phyloP scores from a whole-genome alignment of 1,284 basidiomycete genomes.

The Neonothopanus nambi region DNA sequence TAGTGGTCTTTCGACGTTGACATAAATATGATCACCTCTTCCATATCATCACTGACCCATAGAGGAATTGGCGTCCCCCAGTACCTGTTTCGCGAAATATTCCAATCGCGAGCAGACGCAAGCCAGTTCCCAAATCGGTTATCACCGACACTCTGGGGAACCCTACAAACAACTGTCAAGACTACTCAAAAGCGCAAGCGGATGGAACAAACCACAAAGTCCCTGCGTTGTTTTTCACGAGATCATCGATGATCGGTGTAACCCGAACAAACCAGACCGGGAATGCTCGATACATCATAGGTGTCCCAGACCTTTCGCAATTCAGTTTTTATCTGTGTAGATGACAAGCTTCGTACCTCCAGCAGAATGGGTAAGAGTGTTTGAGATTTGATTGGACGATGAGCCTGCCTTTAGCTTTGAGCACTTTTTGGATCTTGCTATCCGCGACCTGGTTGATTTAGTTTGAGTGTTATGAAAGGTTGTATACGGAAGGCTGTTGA shows the following conservation, averaged over 20 bases:
- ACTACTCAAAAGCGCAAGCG: neutral
- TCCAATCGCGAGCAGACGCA: conserved; percentile 98
- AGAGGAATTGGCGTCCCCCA: conserved; percentile 99
- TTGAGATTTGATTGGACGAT: conserved; percentile 86
- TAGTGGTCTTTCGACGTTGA: conserved; percentile 5
- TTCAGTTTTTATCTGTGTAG: neutral
- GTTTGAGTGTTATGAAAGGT: too few relatives aligned
- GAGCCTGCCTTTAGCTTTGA: conserved; percentile 88
- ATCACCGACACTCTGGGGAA: conserved; percentile 89
- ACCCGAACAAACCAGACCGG: conserved; percentile 97
- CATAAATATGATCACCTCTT: conserved; percentile 66
- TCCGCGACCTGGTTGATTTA: conserved; percentile 81
- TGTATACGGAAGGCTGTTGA: too few relatives aligned
- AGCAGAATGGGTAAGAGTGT: conserved; percentile 97
- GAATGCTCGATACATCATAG: conserved; percentile 95
- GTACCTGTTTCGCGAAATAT: conserved; percentile 97
- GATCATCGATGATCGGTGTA: conserved; percentile 79
- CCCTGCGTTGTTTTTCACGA: conserved; percentile 88
- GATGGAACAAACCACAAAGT: conserved; percentile 78
- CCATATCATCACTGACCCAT: conserved; percentile 92
- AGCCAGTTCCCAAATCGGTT: conserved; percentile 97
- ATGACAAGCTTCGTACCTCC: conserved; percentile 65
- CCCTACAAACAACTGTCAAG: conserved; percentile 48
- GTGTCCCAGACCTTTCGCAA: conserved; percentile 79
- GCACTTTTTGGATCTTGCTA: conserved; percentile 88